Percentiles rank a stretch among this genome's conserved stretches.
Conservation (phyloP, 176 grass and related monocot species). For the Canna indica region DNA sequence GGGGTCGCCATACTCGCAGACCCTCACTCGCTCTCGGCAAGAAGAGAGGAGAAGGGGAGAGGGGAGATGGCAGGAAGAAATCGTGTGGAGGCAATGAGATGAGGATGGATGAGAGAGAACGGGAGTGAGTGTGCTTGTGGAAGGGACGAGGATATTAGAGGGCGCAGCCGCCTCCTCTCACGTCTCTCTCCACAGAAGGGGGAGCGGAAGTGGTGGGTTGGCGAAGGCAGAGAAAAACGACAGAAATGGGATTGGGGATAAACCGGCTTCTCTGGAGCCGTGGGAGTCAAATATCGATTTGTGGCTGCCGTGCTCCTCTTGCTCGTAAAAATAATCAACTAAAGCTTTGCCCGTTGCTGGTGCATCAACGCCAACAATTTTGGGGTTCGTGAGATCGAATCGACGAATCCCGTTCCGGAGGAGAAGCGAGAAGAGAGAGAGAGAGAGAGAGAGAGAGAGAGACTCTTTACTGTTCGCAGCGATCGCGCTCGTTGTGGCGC, state of each 20-base stretch:
- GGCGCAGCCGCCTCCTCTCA: slow-evolving; percentile 12
- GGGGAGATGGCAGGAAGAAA: neutral
- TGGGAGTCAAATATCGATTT: neutral
- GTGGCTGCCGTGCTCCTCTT: slow-evolving; percentile 3
- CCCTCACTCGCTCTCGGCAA: neutral
- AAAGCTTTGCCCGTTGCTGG: too few species aligned
- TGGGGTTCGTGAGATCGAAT: too few species aligned
- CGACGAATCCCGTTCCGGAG: too few species aligned
- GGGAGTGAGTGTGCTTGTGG: slow-evolving; percentile 17
- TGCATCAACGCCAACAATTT: too few species aligned
- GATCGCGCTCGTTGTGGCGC: too few species aligned
- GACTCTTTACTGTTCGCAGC: too few species aligned
- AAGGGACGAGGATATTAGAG: slow-evolving; percentile 2
- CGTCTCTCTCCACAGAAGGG: slow-evolving; percentile 10
- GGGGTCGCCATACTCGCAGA: neutral
- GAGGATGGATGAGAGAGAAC: slow-evolving; percentile 19
- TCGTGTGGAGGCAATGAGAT: slow-evolving; percentile 35
- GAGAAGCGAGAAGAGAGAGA: too few species aligned
- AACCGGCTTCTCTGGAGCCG: neutral
- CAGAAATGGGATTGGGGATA: neutral
- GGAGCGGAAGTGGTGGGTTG: neutral
- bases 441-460: too few species aligned
- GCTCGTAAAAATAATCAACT: too few species aligned
- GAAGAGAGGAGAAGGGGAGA: neutral
- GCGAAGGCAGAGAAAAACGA: neutral